A percentile compares a stretch with the other conserved stretches of the same genome.
Evolutionary conservation across 805 yeast genomes (phyloP).

Genomic region (Clavispora santaluciae): DNA sequence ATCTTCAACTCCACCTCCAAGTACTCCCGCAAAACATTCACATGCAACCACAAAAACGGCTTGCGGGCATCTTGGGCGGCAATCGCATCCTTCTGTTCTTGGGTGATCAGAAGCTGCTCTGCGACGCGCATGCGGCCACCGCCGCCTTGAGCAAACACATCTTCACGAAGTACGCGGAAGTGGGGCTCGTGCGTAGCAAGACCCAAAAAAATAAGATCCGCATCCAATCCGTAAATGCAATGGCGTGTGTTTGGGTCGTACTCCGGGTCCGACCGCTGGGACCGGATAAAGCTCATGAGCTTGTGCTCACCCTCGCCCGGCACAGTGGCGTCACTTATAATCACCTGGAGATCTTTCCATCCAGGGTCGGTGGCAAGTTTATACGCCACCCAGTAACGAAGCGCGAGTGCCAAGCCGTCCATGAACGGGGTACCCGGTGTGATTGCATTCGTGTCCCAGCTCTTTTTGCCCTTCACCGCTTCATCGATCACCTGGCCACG

Average conservation of each 20-base stretch:
- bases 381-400: constrained; percentile 89
- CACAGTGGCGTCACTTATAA: constrained; percentile 91
- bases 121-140: constrained; percentile 40
- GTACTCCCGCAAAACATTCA: constrained; percentile 83
- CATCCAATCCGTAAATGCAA: constrained; percentile 95
- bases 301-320: constrained; percentile 99
- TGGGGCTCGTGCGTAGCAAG: constrained; percentile 98
- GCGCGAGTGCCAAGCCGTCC: constrained; percentile 78
- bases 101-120: constrained; percentile 55
- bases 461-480: constrained; percentile 63
- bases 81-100: constrained; percentile 46
- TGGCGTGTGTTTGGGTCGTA: constrained; percentile 93
- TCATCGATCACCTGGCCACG: constrained; percentile 76
- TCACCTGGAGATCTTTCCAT: constrained; percentile 85
- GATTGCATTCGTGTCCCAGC: constrained; percentile 95
- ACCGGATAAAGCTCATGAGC: constrained; percentile 90
- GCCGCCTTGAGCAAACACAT: constrained; percentile 78
- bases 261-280: constrained; percentile 80
- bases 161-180: constrained; percentile 89
- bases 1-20: constrained; percentile 79
- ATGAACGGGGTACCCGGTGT: constrained; percentile 99
- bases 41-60: constrained; percentile 93
- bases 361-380: constrained; percentile 87
- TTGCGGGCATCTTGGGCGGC: constrained; percentile 49
- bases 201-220: constrained; percentile 93